Percentiles rank a stretch among this genome's conserved stretches.
Evolutionary conservation across 768 basidiomycete genomes (phyloP).

Genomic region (Strobilomyces confusus): DNA sequence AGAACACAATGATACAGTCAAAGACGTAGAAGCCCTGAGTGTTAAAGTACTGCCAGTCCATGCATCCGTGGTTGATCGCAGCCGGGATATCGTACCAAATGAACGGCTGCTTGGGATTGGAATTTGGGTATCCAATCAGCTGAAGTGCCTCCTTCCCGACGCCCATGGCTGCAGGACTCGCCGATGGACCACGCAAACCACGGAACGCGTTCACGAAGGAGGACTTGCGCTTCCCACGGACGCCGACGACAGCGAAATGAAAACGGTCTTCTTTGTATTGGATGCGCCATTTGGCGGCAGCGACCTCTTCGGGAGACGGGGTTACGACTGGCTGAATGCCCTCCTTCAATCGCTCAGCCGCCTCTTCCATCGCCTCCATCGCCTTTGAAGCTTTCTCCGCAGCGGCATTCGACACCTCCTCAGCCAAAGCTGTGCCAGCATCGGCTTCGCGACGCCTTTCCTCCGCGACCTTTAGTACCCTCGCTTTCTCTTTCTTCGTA

Average conservation of each 20-base stretch:
- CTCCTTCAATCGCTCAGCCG: background rate
- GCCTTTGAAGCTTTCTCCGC: background rate
- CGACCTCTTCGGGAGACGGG: background rate
- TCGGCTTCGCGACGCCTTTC: background rate
- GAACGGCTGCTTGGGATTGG: background rate
- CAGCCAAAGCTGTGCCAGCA: background rate
- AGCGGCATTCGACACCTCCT: background rate
- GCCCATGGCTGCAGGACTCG: background rate
- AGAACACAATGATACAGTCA: background rate
- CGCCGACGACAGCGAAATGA: background rate
- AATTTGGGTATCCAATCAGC: background rate
- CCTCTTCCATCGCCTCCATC: background rate
- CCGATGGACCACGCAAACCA: background rate
- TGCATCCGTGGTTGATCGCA: background rate
- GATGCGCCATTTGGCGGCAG: background rate
- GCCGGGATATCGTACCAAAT: background rate
- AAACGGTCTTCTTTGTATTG: background rate
- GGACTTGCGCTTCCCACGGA: background rate
- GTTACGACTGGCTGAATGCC: background rate
- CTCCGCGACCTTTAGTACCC: background rate
- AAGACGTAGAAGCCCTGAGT: background rate
- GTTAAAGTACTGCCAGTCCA: background rate
- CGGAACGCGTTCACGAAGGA: background rate
- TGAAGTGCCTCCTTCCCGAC: background rate
- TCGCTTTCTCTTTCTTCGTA: background rate